Conservation (phyloP, 768 basidiomycete species). For the Sutorius australiensis region DNA sequence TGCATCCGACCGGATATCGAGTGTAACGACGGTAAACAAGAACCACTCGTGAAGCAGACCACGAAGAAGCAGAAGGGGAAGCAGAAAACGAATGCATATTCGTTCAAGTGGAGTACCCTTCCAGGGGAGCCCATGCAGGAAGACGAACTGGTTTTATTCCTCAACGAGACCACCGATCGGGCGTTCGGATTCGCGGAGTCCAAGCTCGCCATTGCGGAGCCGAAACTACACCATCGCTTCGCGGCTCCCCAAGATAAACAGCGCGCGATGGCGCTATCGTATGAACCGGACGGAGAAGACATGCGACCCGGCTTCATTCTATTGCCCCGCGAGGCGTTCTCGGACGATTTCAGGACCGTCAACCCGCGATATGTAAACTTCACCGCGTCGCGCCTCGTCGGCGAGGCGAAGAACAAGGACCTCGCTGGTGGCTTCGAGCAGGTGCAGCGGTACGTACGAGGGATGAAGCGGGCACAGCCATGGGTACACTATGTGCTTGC, state of each 20-base stretch:
- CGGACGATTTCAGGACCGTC: background rate
- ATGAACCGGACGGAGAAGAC: constrained; percentile 4
- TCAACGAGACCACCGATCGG: constrained; percentile 1
- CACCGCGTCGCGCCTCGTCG: background rate
- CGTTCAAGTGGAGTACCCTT: no score
- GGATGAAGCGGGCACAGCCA: background rate
- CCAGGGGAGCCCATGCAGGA: no score
- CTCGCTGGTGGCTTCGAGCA: background rate
- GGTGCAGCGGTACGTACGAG: constrained; percentile 4
- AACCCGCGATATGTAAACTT: background rate
- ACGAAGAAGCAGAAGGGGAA: no score
- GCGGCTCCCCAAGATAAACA: background rate
- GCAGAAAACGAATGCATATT: no score
- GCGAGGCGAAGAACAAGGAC: constrained; percentile 4
- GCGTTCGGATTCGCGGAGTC: constrained; percentile 1
- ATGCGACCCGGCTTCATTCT: constrained; percentile 12
- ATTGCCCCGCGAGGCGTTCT: background rate
- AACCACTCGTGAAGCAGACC: no score
- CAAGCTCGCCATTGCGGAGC: background rate
- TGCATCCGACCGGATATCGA: background rate
- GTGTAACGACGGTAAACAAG: background rate
- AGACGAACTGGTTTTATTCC: background rate
- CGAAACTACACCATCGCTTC: constrained; percentile 10
- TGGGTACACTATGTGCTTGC: constrained; percentile 10
- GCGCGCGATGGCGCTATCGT: constrained; percentile 5